Evolutionary conservation across 306 rosid species (phyloP), one percentile per base, ranked within the genome.

Genomic region (Citrullus colocynthis): DNA sequence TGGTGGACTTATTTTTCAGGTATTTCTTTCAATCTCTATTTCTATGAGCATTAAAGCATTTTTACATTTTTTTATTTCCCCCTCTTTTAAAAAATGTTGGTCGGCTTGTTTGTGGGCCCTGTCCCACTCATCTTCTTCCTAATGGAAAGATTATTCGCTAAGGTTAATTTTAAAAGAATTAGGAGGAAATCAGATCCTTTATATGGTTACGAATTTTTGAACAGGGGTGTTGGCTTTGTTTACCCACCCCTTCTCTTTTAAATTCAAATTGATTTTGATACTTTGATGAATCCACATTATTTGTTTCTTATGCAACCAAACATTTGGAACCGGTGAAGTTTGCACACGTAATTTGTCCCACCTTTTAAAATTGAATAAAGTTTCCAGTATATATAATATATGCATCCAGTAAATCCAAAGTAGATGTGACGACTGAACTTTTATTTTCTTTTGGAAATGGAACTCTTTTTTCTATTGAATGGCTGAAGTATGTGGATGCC

Each of bases 1-100:
- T 49, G 93, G 85, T 34, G 98, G 98, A 79, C 80, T 93, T 17
- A 57, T 93, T 85, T 89, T 55, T 86, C 98, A 93, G 98, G 98
- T 90, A 32, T 51, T 49, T 59, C 36, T 11, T 81, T 65, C 62
- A 80, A 70, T 77, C 78, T 77, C 78, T 60, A 74, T 52, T 74
- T 54, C 71, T 21, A 12, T 41, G 55, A 37, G 17, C 45, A 18
- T 11, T 56, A 76, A 76, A 76, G 57, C 39, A 54, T 16, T 74
- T 74, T 54, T 74, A 32, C 78, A n/a, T 24, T 74, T 54, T 74
- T 52, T 52, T 17, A 1, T 5, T 5, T 6, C 6, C 11, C 78
- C 21, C 6, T 34, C 60, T 51, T 48, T 49, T 28, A 18, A 72
- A 48, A 24, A 51, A 28, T 72, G 60, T 30, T 72, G 77, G 59